Evolutionary conservation across 805 yeast genomes (phyloP).

Genomic region (Starmerella etchellsii): DNA sequence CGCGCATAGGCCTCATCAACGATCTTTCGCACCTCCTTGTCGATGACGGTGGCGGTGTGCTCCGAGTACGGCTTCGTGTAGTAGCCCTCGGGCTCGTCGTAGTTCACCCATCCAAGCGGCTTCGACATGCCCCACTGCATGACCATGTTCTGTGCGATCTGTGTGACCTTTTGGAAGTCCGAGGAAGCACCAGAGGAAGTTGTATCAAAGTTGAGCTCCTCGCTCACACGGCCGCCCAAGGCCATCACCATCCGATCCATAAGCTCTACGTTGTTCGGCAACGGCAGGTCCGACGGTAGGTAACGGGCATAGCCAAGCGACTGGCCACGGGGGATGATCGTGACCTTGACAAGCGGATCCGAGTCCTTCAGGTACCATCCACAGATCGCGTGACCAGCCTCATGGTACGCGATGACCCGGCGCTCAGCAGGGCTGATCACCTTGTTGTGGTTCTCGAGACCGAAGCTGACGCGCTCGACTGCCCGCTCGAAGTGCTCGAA

Average conservation of each 20-base stretch:
- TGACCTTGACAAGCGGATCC: constrained; percentile 87
- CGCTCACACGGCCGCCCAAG: constrained; percentile 92
- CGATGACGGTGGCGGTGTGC: constrained; percentile 68
- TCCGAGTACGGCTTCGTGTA: constrained; percentile 83
- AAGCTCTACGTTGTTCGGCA: constrained; percentile 64
- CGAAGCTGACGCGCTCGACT: constrained; percentile 93
- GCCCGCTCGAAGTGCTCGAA: constrained; percentile 85
- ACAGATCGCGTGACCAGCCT: constrained; percentile 97
- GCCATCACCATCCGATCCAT: constrained; percentile 92
- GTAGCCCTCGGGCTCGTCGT: constrained; percentile 56
- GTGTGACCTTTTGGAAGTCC: constrained; percentile 91
- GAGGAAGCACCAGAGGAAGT: constrained; percentile 95
- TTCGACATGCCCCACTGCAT: constrained; percentile 83
- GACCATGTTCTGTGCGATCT: constrained; percentile 89
- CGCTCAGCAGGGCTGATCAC: constrained; percentile 77
- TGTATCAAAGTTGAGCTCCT: constrained; percentile 80
- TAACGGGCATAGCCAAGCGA: constrained; percentile 97
- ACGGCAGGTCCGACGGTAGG: constrained; percentile 81
- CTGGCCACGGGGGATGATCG: constrained; percentile 93
- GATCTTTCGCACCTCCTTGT: constrained; percentile 66
- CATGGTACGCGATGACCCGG: constrained; percentile 88
- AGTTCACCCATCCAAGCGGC: constrained; percentile 71
- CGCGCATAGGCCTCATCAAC: constrained; percentile 60
- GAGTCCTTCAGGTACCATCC: constrained; percentile 92
- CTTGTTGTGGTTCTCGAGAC: constrained; percentile 80